Evolutionary conservation across 2,329 filamentous ascomycete genomes (phyloP).

Genomic region (Nectriaceae sp.): DNA sequence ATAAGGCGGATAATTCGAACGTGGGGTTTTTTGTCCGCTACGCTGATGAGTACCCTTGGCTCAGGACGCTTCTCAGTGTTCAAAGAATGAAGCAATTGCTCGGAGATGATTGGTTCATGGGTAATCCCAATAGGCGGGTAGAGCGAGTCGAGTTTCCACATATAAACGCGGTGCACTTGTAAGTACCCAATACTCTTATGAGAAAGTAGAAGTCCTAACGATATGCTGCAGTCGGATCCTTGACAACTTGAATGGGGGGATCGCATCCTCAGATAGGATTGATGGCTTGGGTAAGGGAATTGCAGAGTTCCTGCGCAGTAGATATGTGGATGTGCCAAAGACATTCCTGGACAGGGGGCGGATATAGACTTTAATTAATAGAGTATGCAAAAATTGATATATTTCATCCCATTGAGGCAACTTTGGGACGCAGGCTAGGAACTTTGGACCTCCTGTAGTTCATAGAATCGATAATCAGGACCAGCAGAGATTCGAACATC

Average conservation of each 20-base stretch:
- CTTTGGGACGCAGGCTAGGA: too few relatives aligned
- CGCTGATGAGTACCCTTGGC: conserved; percentile 47
- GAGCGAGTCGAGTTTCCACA: conserved; percentile 48
- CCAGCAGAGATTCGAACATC: too few relatives aligned
- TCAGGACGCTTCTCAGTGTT: conserved; percentile 42
- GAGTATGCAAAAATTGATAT: too few relatives aligned
- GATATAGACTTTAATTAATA: conserved; percentile 29
- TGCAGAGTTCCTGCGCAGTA: conserved; percentile 46
- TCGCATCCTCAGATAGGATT: conserved; percentile 43
- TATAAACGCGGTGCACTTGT: conserved; percentile 32
- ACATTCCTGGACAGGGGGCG: conserved; percentile 43
- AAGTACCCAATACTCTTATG: neutral
- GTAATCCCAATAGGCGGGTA: conserved; percentile 33
- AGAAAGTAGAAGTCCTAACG: conserved; percentile 5
- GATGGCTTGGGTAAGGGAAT: conserved; percentile 50
- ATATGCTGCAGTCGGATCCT: conserved; percentile 32
- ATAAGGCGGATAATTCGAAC: conserved; percentile 47
- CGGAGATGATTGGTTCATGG: conserved; percentile 38
- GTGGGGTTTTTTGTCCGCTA: conserved; percentile 48
- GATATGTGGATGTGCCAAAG: conserved; percentile 46
- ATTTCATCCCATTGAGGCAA: too few relatives aligned
- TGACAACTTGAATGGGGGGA: conserved; percentile 47
- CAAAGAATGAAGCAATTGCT: conserved; percentile 39
- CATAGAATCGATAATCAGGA: too few relatives aligned
- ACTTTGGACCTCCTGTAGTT: too few relatives aligned